These are phyloP conservation scores for Ophiorrhiza pumila DNA, from an alignment of 257 asterid genomes.

Conservation along the genomic window DNA sequence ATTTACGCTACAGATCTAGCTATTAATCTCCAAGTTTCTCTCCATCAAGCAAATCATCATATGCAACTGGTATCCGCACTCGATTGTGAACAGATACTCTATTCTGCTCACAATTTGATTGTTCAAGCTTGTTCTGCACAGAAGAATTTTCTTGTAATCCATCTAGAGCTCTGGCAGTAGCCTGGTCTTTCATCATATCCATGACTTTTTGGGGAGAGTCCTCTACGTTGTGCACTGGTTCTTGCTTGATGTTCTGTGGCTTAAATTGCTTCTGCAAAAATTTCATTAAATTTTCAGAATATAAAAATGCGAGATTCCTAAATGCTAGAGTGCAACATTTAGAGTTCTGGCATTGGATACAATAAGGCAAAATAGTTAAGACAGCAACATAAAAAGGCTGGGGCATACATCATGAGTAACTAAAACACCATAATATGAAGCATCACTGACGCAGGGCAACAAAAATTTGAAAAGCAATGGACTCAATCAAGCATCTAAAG, in stretches of 20 bases:
- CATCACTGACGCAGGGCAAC: neutral
- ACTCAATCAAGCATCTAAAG: neutral
- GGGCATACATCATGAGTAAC: too few relatives aligned
- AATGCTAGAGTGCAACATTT: neutral
- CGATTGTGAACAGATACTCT: slow-evolving; percentile 60
- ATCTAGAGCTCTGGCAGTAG: slow-evolving; percentile 14
- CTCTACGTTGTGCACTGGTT: slow-evolving; percentile 21
- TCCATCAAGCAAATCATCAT: slow-evolving; percentile 60
- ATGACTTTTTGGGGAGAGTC: slow-evolving; percentile 23
- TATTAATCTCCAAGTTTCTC: slow-evolving; percentile 31
- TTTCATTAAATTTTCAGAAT: neutral
- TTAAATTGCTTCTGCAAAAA: slow-evolving; percentile 75
- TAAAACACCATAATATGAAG: too few relatives aligned
- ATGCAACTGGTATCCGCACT: slow-evolving; percentile 65
- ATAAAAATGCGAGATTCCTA: neutral
- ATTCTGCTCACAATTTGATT: slow-evolving; percentile 26
- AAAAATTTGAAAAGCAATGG: neutral
- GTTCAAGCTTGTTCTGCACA: slow-evolving; percentile 29
- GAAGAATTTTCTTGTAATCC: slow-evolving; percentile 26
- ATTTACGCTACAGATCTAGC: slow-evolving; percentile 3
- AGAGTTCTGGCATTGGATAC: neutral
- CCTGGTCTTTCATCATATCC: slow-evolving; percentile 9
- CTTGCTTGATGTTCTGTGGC: slow-evolving; percentile 35
- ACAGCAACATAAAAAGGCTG: neutral
- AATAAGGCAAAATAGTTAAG: neutral